A percentile compares a stretch with the other conserved stretches of the same genome.
Evolutionary conservation across 345 rosid species (phyloP).

Genomic region (Hypericum perforatum): DNA sequence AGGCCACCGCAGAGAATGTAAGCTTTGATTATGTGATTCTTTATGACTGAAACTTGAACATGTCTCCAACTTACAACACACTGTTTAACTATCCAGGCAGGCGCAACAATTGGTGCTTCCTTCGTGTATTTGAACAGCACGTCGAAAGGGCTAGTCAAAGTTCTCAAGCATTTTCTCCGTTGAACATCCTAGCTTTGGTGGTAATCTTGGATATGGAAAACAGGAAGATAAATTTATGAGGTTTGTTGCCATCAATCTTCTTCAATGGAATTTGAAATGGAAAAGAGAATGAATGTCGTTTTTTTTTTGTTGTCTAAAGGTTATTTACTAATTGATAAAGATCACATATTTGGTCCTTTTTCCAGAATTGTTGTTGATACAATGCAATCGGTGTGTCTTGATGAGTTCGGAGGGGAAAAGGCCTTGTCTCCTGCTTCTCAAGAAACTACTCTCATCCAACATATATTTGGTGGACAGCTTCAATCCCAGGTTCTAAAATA

Average conservation of each 20-base stretch:
- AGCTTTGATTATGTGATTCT: conserved; percentile 7
- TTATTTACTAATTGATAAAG: too few relatives aligned
- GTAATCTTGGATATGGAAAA: conserved; percentile 92
- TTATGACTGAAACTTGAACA: conserved; percentile 6
- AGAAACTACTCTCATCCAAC: too few relatives aligned
- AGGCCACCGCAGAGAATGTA: conserved; percentile 80
- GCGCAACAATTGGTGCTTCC: conserved; percentile 86
- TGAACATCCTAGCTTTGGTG: conserved; percentile 76
- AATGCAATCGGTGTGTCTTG: conserved; percentile 92
- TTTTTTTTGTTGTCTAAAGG: too few relatives aligned
- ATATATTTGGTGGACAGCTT: conserved; percentile 87
- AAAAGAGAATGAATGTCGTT: too few relatives aligned
- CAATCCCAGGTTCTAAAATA: conserved; percentile 64
- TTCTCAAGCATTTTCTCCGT: conserved; percentile 64
- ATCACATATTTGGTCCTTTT: conserved; percentile 6
- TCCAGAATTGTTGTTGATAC: conserved; percentile 83
- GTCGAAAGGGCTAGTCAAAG: conserved; percentile 67
- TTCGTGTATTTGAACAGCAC: conserved; percentile 76
- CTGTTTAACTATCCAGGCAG: conserved; percentile 50
- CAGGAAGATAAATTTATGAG: conserved; percentile 99
- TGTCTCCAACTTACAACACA: not conserved
- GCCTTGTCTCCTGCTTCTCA: conserved; percentile 54
- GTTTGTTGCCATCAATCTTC: conserved; percentile 25
- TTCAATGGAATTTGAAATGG: too few relatives aligned
- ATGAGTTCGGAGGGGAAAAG: conserved; percentile 91